Evolutionary conservation across 768 basidiomycete genomes (phyloP), one percentile per base, ranked within the genome.

Genomic region (Coprinellus micaceus): DNA sequence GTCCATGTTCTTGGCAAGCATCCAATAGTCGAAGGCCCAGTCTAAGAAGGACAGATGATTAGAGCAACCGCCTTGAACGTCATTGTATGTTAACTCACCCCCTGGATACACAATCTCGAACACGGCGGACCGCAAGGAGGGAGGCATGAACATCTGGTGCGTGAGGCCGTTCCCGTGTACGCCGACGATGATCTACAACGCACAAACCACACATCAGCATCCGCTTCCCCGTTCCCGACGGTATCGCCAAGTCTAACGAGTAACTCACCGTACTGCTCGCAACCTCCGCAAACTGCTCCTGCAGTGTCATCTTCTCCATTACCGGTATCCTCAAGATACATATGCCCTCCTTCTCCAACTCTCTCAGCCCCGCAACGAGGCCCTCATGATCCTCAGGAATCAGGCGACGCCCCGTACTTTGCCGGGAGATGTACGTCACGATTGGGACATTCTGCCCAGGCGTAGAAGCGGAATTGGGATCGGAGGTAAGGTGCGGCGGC

Each of bases 131-230:
- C 80, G 69, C 4, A 80, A 77, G 1, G 83, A 82, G 17, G 77
- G 73, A 21, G 86, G 83, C 86, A 89, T 87, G 79, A 83, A 81
- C 54, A 89, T 72, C 50, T 88, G 75, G 65, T 89, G 88, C 62
- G 85, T 84, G 4, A 89, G 68, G 21, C 84, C 84, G 63, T 85
- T 84, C 30, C 84, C 84, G 60, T 82, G 82, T 4, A 82, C 80
- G 43, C 64, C 65, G 36, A 67, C 53, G 17, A 63, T 56, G 52
- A 67, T 64, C 66, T 68, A 30, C 21, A 28, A 39, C n/a, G 9
- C 41, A 19, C 10, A 29, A 56, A 12, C 25, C 21, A 2, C 13
- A 4, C 17, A 26, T 54, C 29, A 41, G 40, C 15, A 11, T 6
- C 21, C 40, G 29, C 19, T 15, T 4, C 13, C 19, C 24, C 30